phyloP scores from a whole-genome alignment of 768 basidiomycete genomes.

The Psilocybe subaeruginosa region DNA sequence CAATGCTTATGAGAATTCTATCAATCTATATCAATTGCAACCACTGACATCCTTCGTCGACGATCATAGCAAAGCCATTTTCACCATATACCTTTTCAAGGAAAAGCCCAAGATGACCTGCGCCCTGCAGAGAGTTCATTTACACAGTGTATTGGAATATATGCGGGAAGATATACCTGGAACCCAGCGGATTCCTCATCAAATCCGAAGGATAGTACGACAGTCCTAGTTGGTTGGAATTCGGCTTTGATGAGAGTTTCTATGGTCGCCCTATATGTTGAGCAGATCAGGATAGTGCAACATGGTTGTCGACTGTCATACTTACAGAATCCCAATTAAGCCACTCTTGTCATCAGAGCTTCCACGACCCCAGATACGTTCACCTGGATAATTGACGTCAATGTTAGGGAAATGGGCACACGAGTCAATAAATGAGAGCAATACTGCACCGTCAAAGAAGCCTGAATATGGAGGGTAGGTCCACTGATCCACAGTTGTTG shows the following conservation, averaged over 20 bases:
- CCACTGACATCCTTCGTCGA: constrained; percentile 84
- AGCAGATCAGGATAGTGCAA: constrained; percentile 27
- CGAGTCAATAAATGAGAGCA: constrained; percentile 1
- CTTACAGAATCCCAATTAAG: constrained; percentile 67
- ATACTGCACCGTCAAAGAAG: constrained; percentile 50
- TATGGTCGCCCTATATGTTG: constrained; percentile 42
- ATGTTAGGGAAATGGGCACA: not conserved
- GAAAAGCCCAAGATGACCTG: constrained; percentile 44
- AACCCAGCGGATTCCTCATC: constrained; percentile 72
- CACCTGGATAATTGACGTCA: constrained; percentile 25
- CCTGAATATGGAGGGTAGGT: constrained; percentile 66
- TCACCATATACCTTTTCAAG: constrained; percentile 68
- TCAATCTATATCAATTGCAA: constrained; percentile 1
- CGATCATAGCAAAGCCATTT: constrained; percentile 72
- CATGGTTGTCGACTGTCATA: not conserved
- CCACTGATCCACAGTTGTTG: constrained; percentile 59
- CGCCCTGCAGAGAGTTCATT: constrained; percentile 46
- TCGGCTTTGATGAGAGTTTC: constrained; percentile 66
- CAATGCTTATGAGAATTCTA: not conserved
- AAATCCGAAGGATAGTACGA: constrained; percentile 71
- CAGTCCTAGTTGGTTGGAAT: constrained; percentile 65
- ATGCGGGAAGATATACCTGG: constrained; percentile 33
- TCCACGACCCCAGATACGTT: constrained; percentile 78
- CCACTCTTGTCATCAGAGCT: constrained; percentile 76
- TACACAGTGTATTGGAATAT: not conserved